phyloP scores from a whole-genome alignment of 2,329 filamentous ascomycete species.

The Spiromastix sp. region DNA sequence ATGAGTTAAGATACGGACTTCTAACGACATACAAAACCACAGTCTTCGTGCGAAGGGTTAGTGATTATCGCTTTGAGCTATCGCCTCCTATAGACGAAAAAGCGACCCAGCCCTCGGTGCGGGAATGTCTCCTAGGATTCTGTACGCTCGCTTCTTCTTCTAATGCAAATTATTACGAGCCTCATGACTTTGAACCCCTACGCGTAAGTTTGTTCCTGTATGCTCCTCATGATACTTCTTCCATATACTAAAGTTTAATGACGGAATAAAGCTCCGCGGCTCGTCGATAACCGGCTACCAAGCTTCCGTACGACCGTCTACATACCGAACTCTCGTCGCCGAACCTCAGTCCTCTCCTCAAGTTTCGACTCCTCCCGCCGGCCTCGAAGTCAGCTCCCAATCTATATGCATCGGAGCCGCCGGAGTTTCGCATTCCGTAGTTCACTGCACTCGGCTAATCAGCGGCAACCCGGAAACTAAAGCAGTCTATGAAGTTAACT shows the following conservation, averaged over 20 bases:
- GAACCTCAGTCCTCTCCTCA: too few species aligned
- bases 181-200: background rate
- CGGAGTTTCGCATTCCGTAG: background rate
- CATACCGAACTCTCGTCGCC: background rate
- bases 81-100: background rate
- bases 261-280: background rate
- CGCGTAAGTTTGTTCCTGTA: background rate
- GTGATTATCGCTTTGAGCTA: constrained; percentile 3
- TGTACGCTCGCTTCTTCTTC: background rate
- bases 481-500: constrained; percentile 2
- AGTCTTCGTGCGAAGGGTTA: background rate
- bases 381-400: background rate
- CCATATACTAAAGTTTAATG: background rate
- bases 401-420: background rate
- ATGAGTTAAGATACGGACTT: constrained; percentile 1
- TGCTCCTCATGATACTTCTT: too few species aligned
- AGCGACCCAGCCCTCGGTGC: background rate
- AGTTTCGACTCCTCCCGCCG: background rate
- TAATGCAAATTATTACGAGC: background rate
- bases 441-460: constrained; percentile 1
- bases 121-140: background rate
- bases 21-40: constrained; percentile 1
- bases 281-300: background rate
- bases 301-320: background rate
- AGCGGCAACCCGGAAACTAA: background rate